These are phyloP conservation scores for Diatrype stigma DNA, from an alignment of 2,329 filamentous ascomycete genomes.

Conservation along the genomic window DNA sequence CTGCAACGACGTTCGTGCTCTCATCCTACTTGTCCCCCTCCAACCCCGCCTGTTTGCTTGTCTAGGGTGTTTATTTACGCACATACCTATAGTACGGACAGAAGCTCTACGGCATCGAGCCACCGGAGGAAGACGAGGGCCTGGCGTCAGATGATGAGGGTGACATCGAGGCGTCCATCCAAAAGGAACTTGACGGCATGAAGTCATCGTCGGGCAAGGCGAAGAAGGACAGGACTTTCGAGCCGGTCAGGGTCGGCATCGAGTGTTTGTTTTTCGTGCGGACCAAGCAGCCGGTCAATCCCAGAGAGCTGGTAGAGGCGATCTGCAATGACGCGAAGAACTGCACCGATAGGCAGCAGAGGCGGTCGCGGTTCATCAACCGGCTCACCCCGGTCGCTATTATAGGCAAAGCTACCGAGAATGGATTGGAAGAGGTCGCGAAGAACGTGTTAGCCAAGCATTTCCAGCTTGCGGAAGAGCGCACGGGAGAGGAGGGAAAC, in stretches of 20 bases:
- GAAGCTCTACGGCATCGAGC: conserved; percentile 51
- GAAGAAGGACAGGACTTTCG: conserved; percentile 44
- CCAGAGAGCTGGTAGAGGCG: conserved; percentile 47
- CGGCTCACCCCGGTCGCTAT: conserved; percentile 48
- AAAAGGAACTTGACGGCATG: conserved; percentile 65
- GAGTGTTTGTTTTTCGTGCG: conserved; percentile 62
- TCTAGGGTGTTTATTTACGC: too few relatives aligned
- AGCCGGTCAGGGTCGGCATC: conserved; percentile 50
- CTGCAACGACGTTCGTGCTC: conserved; percentile 57
- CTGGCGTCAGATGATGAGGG: conserved; percentile 37
- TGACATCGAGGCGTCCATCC: conserved; percentile 72
- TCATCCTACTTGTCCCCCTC: not conserved
- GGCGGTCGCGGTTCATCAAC: conserved; percentile 56
- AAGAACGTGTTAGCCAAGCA: conserved; percentile 57
- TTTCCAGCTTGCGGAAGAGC: conserved; percentile 47
- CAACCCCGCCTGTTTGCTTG: conserved; percentile 5
- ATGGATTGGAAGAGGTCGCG: conserved; percentile 62
- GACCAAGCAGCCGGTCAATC: conserved; percentile 51
- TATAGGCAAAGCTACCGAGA: conserved; percentile 62
- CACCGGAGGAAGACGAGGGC: conserved; percentile 28
- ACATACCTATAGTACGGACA: conserved; percentile 55
- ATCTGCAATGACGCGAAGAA: conserved; percentile 53
- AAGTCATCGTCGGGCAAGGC: conserved; percentile 36
- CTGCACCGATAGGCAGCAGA: conserved; percentile 36
- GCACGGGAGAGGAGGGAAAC: conserved; percentile 9